Base-by-base conservation (phyloP, 2,329 filamentous ascomycete genomes). In the Alternaria ethzedia region DNA sequence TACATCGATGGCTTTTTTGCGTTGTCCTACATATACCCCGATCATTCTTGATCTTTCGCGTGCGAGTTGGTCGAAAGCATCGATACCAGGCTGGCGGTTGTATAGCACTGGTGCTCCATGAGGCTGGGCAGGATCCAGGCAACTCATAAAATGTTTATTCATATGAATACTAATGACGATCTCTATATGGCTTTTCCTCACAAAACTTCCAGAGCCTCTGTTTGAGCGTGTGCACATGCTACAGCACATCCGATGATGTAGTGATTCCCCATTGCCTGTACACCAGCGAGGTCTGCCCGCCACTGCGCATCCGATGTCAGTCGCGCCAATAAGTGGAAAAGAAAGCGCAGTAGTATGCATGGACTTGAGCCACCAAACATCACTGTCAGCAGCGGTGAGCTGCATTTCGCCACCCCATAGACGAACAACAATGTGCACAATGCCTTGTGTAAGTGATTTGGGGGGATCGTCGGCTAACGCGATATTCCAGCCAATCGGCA, bases 401-500 rank as follows among this genome's bases (percentile, higher is more conserved):
- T 49, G 30, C 47, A 21, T 21, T 21, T n/a, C 20, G 28, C 21
- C 28, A 41, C 23, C 7, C 26, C 17, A 15, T 28, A 46, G 41
- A 30, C 44, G 43, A 54, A 62, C 21, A 43, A 43, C 30, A 54
- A 59, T 49, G 28, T 62, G 59, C 59, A 58, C 59, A 59, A 49
- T 52, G 43, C 36, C 46, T 52, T 63, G 61, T 66, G 61, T 60
- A 64, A 57, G 61, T 59, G 46, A 46, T 32, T 54, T 52, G 45
- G 50, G 20, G 30, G n/a, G 59, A 57, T 59, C 60, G 44, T 21
- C 49, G 43, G 50, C 56, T 63, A 55, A 54, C 23, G 47, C 56
- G 30, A 32, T n/a, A n/a, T 30, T 45, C 7, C 26, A 52, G 46
- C 67, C 67, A 67, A 69, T 69, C 54, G 47, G 59, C 25, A 47